A percentile compares a stretch with the other conserved stretches of the same genome.
Evolutionary conservation across 2,329 filamentous ascomycete species (phyloP).

Genomic region (Setomelanomma holmii): DNA sequence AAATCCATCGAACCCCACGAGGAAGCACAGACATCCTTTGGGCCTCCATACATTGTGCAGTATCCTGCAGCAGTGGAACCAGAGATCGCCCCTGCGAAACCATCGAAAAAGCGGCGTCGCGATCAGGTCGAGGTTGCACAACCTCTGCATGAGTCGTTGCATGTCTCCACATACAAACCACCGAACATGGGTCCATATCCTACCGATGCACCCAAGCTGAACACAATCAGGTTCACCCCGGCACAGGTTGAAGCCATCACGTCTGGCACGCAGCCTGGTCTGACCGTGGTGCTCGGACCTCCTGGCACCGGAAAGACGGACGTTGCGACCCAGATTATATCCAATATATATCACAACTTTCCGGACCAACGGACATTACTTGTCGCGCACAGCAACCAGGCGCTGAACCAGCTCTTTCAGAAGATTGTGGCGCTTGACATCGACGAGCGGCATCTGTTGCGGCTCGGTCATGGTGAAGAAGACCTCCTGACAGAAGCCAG

Average conservation of each 20-base stretch:
- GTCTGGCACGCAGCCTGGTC: slow-evolving; percentile 90
- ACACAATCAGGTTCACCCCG: slow-evolving; percentile 86
- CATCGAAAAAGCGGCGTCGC: slow-evolving; percentile 86
- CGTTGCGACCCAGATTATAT: slow-evolving; percentile 97
- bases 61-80: slow-evolving; percentile 52
- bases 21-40: slow-evolving; percentile 74
- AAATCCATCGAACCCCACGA: slow-evolving; percentile 82
- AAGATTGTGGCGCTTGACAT: slow-evolving; percentile 98
- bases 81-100: slow-evolving; percentile 58
- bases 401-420: slow-evolving; percentile 94
- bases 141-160: slow-evolving; percentile 66
- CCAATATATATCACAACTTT: slow-evolving; percentile 98
- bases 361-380: slow-evolving; percentile 89
- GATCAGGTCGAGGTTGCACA: slow-evolving; percentile 71
- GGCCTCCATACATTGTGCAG: slow-evolving; percentile 86
- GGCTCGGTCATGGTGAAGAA: slow-evolving; percentile 93
- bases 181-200: slow-evolving; percentile 90
- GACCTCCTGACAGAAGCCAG: slow-evolving; percentile 84
- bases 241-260: slow-evolving; percentile 91
- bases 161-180: slow-evolving; percentile 88
- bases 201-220: slow-evolving; percentile 80
- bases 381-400: slow-evolving; percentile 96
- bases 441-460: slow-evolving; percentile 89
- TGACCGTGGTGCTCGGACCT: slow-evolving; percentile 92
- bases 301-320: slow-evolving; percentile 99